These are phyloP conservation scores for Ettlia oleoabundans DNA, from an alignment of 139 green algal species.

Conservation along the genomic window DNA sequence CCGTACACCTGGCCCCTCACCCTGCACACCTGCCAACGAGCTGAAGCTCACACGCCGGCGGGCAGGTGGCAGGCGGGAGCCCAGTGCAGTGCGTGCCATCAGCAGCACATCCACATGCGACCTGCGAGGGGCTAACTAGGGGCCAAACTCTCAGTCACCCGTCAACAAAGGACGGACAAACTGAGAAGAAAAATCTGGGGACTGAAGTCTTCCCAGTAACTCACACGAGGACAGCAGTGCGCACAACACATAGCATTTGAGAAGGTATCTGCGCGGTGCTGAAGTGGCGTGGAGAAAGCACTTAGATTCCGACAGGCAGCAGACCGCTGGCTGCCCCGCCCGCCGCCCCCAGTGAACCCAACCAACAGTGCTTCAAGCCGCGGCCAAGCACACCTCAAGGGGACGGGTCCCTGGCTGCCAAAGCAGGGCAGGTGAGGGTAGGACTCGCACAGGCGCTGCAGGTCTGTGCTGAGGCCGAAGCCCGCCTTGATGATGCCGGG, in stretches of 20 bases:
- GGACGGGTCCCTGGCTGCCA: not conserved
- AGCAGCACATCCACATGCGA: conserved; percentile 43
- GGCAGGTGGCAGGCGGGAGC: not conserved
- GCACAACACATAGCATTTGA: not conserved
- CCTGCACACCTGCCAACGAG: not conserved
- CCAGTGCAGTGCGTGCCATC: conserved; percentile 23
- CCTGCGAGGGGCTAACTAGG: not conserved
- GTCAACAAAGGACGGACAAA: not conserved
- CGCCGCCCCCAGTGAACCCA: not conserved
- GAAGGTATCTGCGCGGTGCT: too few relatives aligned
- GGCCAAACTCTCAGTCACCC: too few relatives aligned
- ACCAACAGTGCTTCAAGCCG: not conserved
- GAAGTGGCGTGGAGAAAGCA: too few relatives aligned
- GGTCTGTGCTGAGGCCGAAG: conserved; percentile 41
- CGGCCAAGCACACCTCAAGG: not conserved
- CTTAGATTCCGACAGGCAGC: too few relatives aligned
- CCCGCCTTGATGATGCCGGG: conserved; percentile 39
- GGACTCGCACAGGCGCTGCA: conserved; percentile 36
- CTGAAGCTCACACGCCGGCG: conserved; percentile 38
- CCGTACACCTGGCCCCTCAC: not conserved
- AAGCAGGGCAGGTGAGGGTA: conserved; percentile 52
- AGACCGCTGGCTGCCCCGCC: not conserved
- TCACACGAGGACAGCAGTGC: not conserved
- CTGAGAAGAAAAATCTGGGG: not conserved
- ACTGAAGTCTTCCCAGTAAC: not conserved